Conservation (phyloP, 257 asterid genomes). For the Echites panduratus region DNA sequence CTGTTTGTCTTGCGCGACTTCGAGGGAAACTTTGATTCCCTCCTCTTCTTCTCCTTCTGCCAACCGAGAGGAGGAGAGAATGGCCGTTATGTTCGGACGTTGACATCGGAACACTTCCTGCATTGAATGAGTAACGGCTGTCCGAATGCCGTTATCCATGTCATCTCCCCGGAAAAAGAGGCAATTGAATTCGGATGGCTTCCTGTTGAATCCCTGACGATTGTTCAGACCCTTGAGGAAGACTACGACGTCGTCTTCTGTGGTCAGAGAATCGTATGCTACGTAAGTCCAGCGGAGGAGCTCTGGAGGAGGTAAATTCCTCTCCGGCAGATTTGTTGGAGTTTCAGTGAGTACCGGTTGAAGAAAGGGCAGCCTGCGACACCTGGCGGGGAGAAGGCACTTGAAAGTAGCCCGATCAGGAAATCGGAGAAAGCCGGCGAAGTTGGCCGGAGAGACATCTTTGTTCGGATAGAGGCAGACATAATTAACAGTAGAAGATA, state of each 20-base stretch:
- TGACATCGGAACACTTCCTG: slow-evolving; percentile 89
- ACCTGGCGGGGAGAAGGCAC: slow-evolving; percentile 38
- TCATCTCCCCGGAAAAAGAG: slow-evolving; percentile 36
- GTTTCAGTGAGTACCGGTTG: slow-evolving; percentile 42
- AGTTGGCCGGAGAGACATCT: slow-evolving; percentile 38
- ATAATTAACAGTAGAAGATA: slow-evolving; percentile 14
- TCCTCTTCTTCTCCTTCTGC: not conserved
- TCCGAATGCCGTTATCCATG: slow-evolving; percentile 37
- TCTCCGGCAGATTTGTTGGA: slow-evolving; percentile 5
- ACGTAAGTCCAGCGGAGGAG: slow-evolving; percentile 42
- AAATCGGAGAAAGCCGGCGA: slow-evolving; percentile 35
- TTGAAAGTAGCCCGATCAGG: slow-evolving; percentile 56
- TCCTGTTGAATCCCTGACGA: slow-evolving; percentile 49
- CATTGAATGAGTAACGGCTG: slow-evolving; percentile 57
- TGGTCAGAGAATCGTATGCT: slow-evolving; percentile 64
- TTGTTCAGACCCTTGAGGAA: slow-evolving; percentile 69
- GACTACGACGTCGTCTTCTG: slow-evolving; percentile 61
- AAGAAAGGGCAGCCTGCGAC: slow-evolving; percentile 48
- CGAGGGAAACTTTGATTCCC: slow-evolving; percentile 41
- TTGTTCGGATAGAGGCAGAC: slow-evolving; percentile 38
- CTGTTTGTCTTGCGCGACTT: slow-evolving; percentile 30
- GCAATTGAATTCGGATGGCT: slow-evolving; percentile 53
- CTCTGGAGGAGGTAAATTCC: slow-evolving; percentile 15
- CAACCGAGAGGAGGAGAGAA: not conserved
- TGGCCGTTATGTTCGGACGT: slow-evolving; percentile 32